Evolutionary conservation across 768 basidiomycete genomes (phyloP).

Genomic region (Auricularia heimuer): DNA sequence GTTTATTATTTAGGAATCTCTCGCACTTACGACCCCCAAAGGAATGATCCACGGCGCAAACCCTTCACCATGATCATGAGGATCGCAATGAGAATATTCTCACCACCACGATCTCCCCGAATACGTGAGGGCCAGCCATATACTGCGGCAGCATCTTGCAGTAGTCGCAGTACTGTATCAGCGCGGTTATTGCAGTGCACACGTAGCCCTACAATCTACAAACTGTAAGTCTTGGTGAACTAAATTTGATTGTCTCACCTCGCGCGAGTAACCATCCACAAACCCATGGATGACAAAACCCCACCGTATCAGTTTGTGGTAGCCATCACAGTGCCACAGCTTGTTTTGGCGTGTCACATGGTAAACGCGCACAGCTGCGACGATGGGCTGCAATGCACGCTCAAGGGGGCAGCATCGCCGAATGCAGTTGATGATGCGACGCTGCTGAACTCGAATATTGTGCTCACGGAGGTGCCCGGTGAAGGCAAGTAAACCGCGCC

Average conservation of each 20-base stretch:
- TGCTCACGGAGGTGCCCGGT: no score
- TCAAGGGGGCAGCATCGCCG: no score
- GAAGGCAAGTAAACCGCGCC: no score
- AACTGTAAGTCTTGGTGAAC: neutral
- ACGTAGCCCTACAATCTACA: neutral
- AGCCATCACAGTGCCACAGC: conserved; percentile 11
- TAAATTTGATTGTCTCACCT: neutral
- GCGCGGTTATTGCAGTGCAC: neutral
- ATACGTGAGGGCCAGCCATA: neutral
- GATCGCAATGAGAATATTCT: neutral
- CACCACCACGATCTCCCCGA: neutral
- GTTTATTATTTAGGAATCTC: no score
- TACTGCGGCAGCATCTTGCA: neutral
- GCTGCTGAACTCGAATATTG: no score
- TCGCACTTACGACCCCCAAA: neutral
- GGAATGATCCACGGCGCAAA: neutral
- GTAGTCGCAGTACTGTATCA: neutral
- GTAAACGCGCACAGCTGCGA: no score
- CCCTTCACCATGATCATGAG: neutral
- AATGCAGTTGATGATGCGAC: no score
- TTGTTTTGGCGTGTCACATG: conserved; percentile 4
- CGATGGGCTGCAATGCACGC: no score
- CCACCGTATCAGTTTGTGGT: conserved; percentile 10
- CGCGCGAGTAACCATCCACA: conserved; percentile 8
- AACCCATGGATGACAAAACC: conserved; percentile 8